phyloP scores from a whole-genome alignment of 139 green algal genomes.

The Monoraphidium neglectum region DNA sequence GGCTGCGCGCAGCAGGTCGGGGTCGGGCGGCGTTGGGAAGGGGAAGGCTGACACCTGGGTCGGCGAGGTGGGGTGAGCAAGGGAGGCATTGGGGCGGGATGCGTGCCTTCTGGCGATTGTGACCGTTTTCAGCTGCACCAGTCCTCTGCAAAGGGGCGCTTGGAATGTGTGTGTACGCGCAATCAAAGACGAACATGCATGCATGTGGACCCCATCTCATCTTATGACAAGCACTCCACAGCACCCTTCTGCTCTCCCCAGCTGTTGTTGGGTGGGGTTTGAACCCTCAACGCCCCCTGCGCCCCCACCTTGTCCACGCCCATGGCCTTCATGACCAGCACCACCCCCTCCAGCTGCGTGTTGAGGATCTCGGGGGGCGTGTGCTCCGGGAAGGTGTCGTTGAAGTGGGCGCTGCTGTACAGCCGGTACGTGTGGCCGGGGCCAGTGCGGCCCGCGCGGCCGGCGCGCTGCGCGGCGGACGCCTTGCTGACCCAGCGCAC shows the following conservation, averaged over 20 bases:
- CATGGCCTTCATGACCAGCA: slow-evolving; percentile 92
- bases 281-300: no score
- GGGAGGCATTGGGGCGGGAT: no score
- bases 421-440: slow-evolving; percentile 96
- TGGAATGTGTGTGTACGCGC: no score
- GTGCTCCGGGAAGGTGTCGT: slow-evolving; percentile 84
- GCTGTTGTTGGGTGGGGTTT: no score
- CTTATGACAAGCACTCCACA: no score
- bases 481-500: slow-evolving; percentile 91
- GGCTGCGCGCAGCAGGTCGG: slow-evolving; percentile 55
- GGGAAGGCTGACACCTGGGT: slow-evolving; percentile 85
- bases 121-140: no score
- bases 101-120: no score
- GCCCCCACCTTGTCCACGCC: slow-evolving; percentile 84
- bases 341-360: slow-evolving; percentile 86
- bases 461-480: slow-evolving; percentile 84
- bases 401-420: slow-evolving; percentile 88
- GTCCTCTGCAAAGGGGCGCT: no score
- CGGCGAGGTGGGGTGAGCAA: background rate
- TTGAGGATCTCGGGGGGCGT: slow-evolving; percentile 86
- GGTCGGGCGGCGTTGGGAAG: slow-evolving; percentile 86
- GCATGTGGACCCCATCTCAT: no score
- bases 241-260: background rate
- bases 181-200: no score
- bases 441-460: slow-evolving; percentile 89